phyloP scores from a whole-genome alignment of 2,329 filamentous ascomycete species.

The Ceratocystis alfenasii region DNA sequence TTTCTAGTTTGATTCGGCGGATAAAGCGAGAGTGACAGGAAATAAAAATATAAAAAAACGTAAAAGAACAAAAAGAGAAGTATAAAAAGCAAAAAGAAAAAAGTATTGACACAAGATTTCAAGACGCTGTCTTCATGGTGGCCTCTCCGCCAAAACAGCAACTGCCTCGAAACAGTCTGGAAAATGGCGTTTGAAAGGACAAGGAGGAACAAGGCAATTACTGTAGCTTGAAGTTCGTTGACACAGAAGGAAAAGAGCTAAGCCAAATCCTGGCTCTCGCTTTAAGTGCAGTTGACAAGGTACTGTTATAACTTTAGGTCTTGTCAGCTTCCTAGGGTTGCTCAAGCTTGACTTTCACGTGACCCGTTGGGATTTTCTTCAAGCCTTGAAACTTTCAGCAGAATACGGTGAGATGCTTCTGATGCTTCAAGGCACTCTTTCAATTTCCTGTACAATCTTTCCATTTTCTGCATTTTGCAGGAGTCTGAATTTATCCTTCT shows the following conservation, averaged over 20 bases:
- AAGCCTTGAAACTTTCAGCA: not conserved
- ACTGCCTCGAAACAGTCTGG: conserved; percentile 5
- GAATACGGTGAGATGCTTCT: not conserved
- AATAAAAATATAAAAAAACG: conserved; percentile 3
- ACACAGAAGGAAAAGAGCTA: not conserved
- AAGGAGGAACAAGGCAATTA: not conserved
- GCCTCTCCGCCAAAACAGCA: conserved; percentile 11
- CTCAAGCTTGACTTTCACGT: not conserved
- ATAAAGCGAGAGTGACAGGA: not conserved
- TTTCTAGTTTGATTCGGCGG: not conserved
- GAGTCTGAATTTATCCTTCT: not conserved
- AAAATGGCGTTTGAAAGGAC: not conserved
- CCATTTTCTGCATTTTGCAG: not conserved
- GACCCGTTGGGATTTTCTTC: not conserved
- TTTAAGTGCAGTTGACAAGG: not conserved
- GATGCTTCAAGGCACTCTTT: not conserved
- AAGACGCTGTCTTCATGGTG: conserved; percentile 2
- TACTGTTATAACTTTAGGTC: not conserved
- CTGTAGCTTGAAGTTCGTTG: not conserved
- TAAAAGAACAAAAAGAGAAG: not conserved
- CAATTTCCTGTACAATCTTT: not conserved
- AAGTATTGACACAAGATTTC: not conserved
- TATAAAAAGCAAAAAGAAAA: not conserved
- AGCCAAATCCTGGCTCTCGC: not conserved
- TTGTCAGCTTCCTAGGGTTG: not conserved